A percentile compares a stretch with the other conserved stretches of the same genome.
Evolutionary conservation across 2,329 filamentous ascomycete species (phyloP).

Genomic region (Pseudocercospora fuligena): DNA sequence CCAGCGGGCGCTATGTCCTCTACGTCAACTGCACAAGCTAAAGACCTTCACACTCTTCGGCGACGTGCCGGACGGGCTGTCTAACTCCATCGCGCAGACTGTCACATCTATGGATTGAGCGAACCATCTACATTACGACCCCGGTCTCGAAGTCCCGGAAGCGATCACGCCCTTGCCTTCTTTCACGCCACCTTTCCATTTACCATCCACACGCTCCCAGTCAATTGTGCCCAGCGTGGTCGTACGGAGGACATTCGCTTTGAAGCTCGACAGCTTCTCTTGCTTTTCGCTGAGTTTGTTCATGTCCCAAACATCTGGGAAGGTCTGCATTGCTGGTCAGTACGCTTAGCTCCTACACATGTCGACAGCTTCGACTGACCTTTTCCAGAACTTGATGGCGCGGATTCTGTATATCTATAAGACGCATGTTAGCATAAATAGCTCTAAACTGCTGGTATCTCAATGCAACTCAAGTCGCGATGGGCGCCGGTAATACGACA

Average conservation of each 20-base stretch:
- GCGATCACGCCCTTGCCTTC: constrained; percentile 21
- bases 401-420: constrained; percentile 19
- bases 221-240: constrained; percentile 41
- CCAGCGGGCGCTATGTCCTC: neutral
- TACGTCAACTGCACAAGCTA: neutral
- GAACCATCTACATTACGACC: neutral
- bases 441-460: neutral
- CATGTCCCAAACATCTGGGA: constrained; percentile 44
- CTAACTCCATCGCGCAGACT: neutral
- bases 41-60: neutral
- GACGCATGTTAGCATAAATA: constrained; percentile 2
- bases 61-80: neutral
- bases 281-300: constrained; percentile 41
- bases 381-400: constrained; percentile 17
- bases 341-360: constrained; percentile 27
- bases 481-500: neutral
- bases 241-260: constrained; percentile 44
- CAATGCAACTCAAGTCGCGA: neutral
- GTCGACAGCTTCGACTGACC: neutral
- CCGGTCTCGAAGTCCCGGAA: neutral
- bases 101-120: neutral
- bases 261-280: constrained; percentile 43
- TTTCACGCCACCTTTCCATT: constrained; percentile 40
- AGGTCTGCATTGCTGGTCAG: constrained; percentile 35
- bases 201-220: constrained; percentile 40